These are phyloP conservation scores for Spathaspora sp. DNA, from an alignment of 805 yeast genomes.

Conservation along the genomic window DNA sequence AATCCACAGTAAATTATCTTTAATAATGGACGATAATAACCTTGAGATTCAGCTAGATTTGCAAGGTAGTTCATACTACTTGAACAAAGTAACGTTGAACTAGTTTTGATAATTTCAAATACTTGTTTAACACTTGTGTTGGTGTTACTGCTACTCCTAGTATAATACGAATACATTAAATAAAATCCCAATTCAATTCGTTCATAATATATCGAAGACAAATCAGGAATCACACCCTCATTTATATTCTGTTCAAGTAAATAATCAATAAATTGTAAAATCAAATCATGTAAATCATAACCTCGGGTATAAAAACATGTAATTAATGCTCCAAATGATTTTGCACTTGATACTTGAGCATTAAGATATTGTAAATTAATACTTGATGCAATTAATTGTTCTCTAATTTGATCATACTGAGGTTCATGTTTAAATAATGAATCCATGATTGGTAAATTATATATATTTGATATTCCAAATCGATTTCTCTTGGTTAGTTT, in stretches of 20 bases:
- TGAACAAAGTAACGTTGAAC: slow-evolving; percentile 46
- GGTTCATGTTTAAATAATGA: slow-evolving; percentile 45
- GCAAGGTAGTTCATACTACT: slow-evolving; percentile 46
- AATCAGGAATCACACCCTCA: slow-evolving; percentile 48
- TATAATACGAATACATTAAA: slow-evolving; percentile 40
- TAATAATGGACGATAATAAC: slow-evolving; percentile 56
- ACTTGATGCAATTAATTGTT: slow-evolving; percentile 54
- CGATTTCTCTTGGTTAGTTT: slow-evolving; percentile 43
- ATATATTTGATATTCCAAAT: slow-evolving; percentile 52
- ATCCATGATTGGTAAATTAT: slow-evolving; percentile 63
- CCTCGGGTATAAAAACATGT: slow-evolving; percentile 58
- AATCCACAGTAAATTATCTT: slow-evolving; percentile 53
- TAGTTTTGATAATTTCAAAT: slow-evolving; percentile 39
- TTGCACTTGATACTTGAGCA: slow-evolving; percentile 66
- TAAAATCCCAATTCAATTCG: slow-evolving; percentile 67
- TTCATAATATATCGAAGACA: slow-evolving; percentile 53
- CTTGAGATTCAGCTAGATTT: slow-evolving; percentile 35
- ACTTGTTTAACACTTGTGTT: slow-evolving; percentile 25
- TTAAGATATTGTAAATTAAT: slow-evolving; percentile 59
- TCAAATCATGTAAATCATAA: slow-evolving; percentile 20
- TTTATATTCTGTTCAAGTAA: slow-evolving; percentile 50
- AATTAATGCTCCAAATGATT: slow-evolving; percentile 74
- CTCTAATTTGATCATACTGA: slow-evolving; percentile 41
- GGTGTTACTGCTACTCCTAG: slow-evolving; percentile 11
- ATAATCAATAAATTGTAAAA: slow-evolving; percentile 37